phyloP scores from a whole-genome alignment of 805 yeast species.

The Saturnispora bothae region DNA sequence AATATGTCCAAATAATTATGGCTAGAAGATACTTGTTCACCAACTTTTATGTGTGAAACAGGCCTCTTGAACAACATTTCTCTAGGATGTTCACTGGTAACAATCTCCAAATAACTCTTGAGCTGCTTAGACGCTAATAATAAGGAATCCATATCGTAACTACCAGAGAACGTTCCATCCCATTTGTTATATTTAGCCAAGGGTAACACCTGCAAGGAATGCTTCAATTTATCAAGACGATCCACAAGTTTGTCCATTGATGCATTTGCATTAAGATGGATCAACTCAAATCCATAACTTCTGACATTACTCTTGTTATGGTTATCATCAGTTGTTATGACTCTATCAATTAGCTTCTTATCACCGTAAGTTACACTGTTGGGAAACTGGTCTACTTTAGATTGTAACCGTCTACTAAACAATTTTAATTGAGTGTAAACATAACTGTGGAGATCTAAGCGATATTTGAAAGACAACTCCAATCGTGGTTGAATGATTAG shows the following conservation, averaged over 20 bases:
- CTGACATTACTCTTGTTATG: constrained; percentile 12
- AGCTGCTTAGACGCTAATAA: constrained; percentile 26
- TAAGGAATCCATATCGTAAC: constrained; percentile 27
- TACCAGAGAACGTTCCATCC: constrained; percentile 10
- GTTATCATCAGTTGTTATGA: constrained; percentile 18
- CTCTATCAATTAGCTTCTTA: constrained; percentile 27
- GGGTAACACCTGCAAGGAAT: constrained; percentile 19
- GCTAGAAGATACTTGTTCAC: constrained; percentile 5
- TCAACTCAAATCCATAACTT: constrained; percentile 10
- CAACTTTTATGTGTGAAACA: constrained; percentile 14
- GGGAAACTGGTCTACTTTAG: constrained; percentile 27
- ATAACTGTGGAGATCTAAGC: constrained; percentile 25
- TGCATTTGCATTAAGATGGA: constrained; percentile 11
- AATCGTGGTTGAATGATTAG: constrained; percentile 32
- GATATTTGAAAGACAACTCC: constrained; percentile 29
- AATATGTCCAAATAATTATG: constrained; percentile 22
- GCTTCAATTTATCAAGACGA: constrained; percentile 23
- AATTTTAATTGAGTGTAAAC: constrained; percentile 22
- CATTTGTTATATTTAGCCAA: constrained; percentile 20
- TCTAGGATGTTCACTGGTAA: constrained; percentile 26
- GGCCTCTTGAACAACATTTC: constrained; percentile 24
- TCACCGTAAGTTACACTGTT: constrained; percentile 32
- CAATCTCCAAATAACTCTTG: constrained; percentile 24
- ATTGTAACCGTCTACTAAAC: constrained; percentile 21
- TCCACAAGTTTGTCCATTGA: constrained; percentile 13